A percentile compares a stretch with the other conserved stretches of the same genome.
phyloP scores from a whole-genome alignment of 2,329 filamentous ascomycete genomes.

The Colletotrichum endophyticum region DNA sequence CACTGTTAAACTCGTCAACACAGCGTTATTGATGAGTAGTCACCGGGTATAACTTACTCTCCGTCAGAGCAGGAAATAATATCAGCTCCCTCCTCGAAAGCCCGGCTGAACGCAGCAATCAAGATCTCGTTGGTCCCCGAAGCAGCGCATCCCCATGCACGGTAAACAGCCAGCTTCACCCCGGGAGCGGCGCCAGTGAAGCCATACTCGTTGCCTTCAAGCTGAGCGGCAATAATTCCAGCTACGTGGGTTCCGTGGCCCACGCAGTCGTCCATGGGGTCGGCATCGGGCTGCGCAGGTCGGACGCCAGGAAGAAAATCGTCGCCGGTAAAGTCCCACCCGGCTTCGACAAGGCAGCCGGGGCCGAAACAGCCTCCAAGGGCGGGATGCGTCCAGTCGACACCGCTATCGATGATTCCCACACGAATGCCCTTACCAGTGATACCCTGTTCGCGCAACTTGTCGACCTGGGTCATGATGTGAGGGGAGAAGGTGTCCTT shows the following conservation, averaged over 20 bases:
- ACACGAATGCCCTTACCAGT: constrained; percentile 49
- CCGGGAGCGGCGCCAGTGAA: constrained; percentile 44
- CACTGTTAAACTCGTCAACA: constrained; percentile 22
- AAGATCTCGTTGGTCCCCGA: constrained; percentile 41
- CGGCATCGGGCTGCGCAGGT: neutral
- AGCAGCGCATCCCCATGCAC: constrained; percentile 39
- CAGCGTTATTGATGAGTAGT: constrained; percentile 28
- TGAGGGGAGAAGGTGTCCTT: constrained; percentile 2
- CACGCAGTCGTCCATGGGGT: constrained; percentile 5
- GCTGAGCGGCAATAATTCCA: constrained; percentile 50
- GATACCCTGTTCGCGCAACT: constrained; percentile 44
- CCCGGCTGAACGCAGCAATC: constrained; percentile 44
- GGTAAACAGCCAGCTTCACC: constrained; percentile 43
- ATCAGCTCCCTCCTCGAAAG: constrained; percentile 44
- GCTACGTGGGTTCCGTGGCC: constrained; percentile 49
- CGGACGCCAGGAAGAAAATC: constrained; percentile 24
- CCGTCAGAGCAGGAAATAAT: constrained; percentile 35
- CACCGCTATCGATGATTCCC: constrained; percentile 42
- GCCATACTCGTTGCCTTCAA: constrained; percentile 7
- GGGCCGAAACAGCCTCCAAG: constrained; percentile 58
- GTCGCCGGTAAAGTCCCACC: constrained; percentile 52
- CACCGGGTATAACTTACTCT: neutral
- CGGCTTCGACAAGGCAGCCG: constrained; percentile 50
- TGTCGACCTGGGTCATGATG: constrained; percentile 36
- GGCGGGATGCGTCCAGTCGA: constrained; percentile 56